Base-by-base conservation (phyloP, 2,329 filamentous ascomycete species). In the Massarina eburnea region DNA sequence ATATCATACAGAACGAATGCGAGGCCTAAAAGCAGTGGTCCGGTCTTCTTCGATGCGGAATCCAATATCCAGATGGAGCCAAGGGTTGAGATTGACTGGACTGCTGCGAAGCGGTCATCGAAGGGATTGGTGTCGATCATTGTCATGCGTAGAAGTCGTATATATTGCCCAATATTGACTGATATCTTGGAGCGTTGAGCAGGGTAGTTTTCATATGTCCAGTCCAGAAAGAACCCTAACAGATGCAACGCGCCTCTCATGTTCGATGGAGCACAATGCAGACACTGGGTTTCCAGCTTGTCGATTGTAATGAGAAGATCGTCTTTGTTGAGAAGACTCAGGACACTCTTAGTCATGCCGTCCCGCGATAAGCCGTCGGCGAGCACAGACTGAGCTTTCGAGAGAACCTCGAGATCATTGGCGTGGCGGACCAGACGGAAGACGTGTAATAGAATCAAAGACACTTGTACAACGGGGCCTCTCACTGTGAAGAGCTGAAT, bases 31-130 rank as follows among this genome's bases (percentile, higher is more conserved):
- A 64, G 29, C 1, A 61, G 45, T 0, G 51, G 17, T 2, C 40
- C 32, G 6, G 48, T 55, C 29, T 39, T 3, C 20, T 50, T 54
- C 1, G 50, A 53, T 7, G 39, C 37, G 1, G 52, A 22, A 8
- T 20, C 15, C 8, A 52, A 19, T 33, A 65, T 41, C 56, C 46
- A 52, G 51, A 66, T 49, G 45, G 54, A 38, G 39, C 55, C 29
- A 48, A 63, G 57, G 74, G 79, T 79, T 29, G 61, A 62, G 12
- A 88, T 72, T 1, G 85, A 80, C 29, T 72, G 67, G 1, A 77
- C 75, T 1, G 82, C 83, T 0, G 85, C 80, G 57, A 81, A 74
- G 39, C 86, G 81, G 0, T 78, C 82, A 59, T 88, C 82, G 48
- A 86, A 87, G 15, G 81, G 79, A 33, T 68, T 69, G 4, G 58